These are phyloP conservation scores for Trichoderma orchidacearum DNA, from an alignment of 495 filamentous ascomycete species.

Conservation along the genomic window DNA sequence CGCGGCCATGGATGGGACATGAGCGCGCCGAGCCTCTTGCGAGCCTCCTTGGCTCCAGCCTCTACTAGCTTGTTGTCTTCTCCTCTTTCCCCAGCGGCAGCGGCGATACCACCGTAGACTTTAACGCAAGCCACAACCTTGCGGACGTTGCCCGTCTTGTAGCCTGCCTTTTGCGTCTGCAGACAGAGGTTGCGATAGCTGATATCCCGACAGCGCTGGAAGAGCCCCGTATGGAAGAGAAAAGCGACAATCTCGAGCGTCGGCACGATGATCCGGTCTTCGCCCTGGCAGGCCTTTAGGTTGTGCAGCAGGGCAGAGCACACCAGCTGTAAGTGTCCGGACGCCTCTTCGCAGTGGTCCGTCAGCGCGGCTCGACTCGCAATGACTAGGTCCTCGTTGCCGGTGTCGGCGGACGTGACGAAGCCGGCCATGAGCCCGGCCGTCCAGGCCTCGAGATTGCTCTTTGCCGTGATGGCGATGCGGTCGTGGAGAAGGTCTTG, in stretches of 20 bases:
- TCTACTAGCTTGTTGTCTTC: constrained; percentile 1
- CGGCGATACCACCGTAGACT: constrained; percentile 56
- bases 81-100: constrained; percentile 1
- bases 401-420: constrained; percentile 69
- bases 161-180: constrained; percentile 61
- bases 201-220: constrained; percentile 12
- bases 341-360: constrained; percentile 24
- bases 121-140: constrained; percentile 67
- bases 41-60: constrained; percentile 17
- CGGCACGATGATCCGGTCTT: constrained; percentile 63
- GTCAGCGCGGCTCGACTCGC: constrained; percentile 58
- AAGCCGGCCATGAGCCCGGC: constrained; percentile 54
- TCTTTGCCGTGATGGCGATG: constrained; percentile 6
- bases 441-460: constrained; percentile 16
- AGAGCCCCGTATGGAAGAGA: constrained; percentile 46
- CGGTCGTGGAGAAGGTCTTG: constrained; percentile 12
- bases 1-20: constrained; percentile 34
- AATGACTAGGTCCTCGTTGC: constrained; percentile 68
- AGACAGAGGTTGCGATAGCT: constrained; percentile 45
- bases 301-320: constrained; percentile 20
- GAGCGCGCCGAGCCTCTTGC: constrained; percentile 27
- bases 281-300: constrained; percentile 21
- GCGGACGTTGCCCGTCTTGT: constrained; percentile 63
- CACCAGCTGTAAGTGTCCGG: constrained; percentile 15
- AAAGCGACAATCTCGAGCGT: constrained; percentile 63